These are phyloP conservation scores for Linnemannia elongata DNA, from an alignment of 192 early-diverging fungal genomes.

Conservation along the genomic window DNA sequence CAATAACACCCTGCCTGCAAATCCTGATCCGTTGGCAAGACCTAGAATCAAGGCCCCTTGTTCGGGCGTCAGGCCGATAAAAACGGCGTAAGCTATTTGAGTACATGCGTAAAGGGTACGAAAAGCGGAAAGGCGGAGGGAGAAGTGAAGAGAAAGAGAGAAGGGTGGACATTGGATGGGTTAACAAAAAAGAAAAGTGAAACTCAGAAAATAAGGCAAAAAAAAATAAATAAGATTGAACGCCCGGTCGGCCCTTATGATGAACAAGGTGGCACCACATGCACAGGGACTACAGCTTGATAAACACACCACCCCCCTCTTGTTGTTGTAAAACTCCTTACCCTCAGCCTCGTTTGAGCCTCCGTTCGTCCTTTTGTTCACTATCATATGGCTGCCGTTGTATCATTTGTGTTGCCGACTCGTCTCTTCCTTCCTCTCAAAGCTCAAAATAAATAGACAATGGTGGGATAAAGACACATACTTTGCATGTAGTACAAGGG, in stretches of 20 bases:
- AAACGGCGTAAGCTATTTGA: slow-evolving; percentile 36
- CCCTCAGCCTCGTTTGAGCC: neutral
- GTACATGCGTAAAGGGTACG: too few species aligned
- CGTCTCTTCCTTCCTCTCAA: neutral
- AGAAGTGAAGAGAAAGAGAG: neutral
- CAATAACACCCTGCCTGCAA: slow-evolving; percentile 45
- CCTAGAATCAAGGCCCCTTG: slow-evolving; percentile 46
- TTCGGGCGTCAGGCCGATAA: slow-evolving; percentile 35
- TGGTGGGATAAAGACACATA: slow-evolving; percentile 11
- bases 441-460: neutral
- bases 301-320: neutral
- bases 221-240: slow-evolving; percentile 19
- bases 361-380: neutral
- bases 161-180: neutral
- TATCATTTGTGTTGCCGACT: neutral
- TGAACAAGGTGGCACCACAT: neutral
- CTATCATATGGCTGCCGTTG: slow-evolving; percentile 3
- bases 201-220: slow-evolving; percentile 12
- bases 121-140: neutral
- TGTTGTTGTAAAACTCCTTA: neutral
- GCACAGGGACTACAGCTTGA: neutral
- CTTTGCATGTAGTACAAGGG: slow-evolving; percentile 52
- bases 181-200: neutral
- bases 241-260: neutral
- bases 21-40: slow-evolving; percentile 38